Percentiles rank a stretch among this genome's conserved stretches.
These are phyloP conservation scores for Malassezia furfur DNA, from an alignment of 1,284 basidiomycete genomes.

Conservation along the genomic window DNA sequence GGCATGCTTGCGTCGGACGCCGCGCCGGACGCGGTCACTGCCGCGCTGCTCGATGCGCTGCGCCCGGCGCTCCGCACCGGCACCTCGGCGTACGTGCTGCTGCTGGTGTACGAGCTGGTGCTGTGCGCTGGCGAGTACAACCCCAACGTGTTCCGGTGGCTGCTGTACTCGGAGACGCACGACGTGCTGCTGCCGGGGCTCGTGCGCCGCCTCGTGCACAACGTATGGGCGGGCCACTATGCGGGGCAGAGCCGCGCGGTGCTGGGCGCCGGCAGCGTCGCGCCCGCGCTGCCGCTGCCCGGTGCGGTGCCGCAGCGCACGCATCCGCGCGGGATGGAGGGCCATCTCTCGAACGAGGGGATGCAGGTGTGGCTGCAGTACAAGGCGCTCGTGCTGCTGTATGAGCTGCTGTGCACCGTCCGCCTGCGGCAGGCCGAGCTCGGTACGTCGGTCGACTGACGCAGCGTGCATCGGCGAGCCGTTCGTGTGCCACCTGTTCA, in stretches of 20 bases:
- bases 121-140: constrained; percentile 58
- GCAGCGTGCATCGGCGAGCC: constrained; percentile 52
- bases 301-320: constrained; percentile 16
- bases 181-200: constrained; percentile 20
- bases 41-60: background rate
- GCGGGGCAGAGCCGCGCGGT: constrained; percentile 17
- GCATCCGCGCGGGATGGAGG: background rate
- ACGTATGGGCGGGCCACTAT: constrained; percentile 46
- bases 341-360: constrained; percentile 21
- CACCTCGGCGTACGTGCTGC: constrained; percentile 49
- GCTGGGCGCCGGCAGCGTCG: background rate
- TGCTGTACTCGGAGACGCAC: background rate
- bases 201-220: constrained; percentile 38
- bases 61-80: background rate
- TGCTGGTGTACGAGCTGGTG: constrained; percentile 67
- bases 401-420: constrained; percentile 36
- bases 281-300: constrained; percentile 12
- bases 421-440: constrained; percentile 14
- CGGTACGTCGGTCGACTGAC: background rate
- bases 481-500: constrained; percentile 83
- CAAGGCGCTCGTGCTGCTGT: constrained; percentile 50
- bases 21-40: background rate
- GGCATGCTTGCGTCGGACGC: background rate
- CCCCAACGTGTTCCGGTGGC: constrained; percentile 15
- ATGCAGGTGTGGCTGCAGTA: constrained; percentile 19